Evolutionary conservation across 768 basidiomycete species (phyloP), one percentile per base, ranked within the genome.

Genomic region (Calocybe indica): DNA sequence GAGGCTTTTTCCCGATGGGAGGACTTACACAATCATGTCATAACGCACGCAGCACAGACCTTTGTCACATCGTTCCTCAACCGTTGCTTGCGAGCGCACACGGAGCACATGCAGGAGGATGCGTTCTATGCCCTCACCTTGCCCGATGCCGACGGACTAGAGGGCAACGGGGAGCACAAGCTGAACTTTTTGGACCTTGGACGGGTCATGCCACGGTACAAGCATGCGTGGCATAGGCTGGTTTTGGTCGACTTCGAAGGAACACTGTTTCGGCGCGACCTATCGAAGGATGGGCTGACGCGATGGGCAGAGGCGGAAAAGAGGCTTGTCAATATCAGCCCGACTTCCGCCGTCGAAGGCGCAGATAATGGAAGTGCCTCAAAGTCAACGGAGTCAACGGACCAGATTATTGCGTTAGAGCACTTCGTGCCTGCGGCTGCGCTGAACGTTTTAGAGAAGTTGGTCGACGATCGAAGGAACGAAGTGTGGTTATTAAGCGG

Each of bases 401-500:
- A 43, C 22, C 32, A 13, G 3, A 28, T 8, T 3, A 40, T 11
- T 5, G 45, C 14, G 12, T 39, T 5, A 12, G 48, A 47, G 9
- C n/a, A 30, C 29, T 8, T 39, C 7, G 62, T 58, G 46, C 69
- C 72, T 2, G 57, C 69, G 50, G 63, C 66, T 13, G 68, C 68
- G 12, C 54, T 88, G 3, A 62, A 71, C 13, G 55, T 83, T 2
- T 63, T 92, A 13, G 76, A 73, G 40, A 70, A 65, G 52, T 68
- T 93, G 34, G 68, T 79, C 11, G 78, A 78, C 31, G 85, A 89
- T 54, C 64, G 65, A 51, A 70, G 71, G 58, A 93, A 91, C 50
- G 81, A 87, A 55, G 84, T 92, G 32, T 92, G 88, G 88, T 52
- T 91, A 50, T 66, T 92, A 51, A 90, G 88, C 58, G 89, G 89